Percentiles rank a stretch among this genome's conserved stretches.
phyloP scores from a whole-genome alignment of 83 land plant genomes.

The Picea abies region DNA sequence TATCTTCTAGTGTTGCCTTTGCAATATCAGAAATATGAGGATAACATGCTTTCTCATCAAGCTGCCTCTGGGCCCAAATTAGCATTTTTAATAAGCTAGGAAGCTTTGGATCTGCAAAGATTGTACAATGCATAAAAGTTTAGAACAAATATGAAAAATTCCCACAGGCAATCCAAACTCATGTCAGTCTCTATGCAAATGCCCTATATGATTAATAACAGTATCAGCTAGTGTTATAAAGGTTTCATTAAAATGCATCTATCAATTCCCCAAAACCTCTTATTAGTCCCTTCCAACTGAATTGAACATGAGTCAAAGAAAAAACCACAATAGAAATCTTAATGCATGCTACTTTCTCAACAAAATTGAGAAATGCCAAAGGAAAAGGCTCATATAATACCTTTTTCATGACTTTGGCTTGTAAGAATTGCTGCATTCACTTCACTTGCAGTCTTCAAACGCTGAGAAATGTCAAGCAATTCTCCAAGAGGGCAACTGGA shows the following conservation, averaged over 20 bases:
- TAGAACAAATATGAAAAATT: background rate
- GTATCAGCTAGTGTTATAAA: background rate
- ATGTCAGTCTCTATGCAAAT: background rate
- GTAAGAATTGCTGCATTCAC: conserved; percentile 99
- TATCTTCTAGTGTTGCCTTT: conserved; percentile 83
- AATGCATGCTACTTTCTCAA: background rate
- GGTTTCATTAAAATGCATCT: background rate
- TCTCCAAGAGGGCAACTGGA: conserved; percentile 86
- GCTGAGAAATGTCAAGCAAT: conserved; percentile 88
- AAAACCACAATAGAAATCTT: background rate
- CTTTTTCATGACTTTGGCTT: conserved; percentile 99
- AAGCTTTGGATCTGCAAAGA: conserved; percentile 84
- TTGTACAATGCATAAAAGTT: background rate
- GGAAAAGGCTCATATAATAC: conserved; percentile 26
- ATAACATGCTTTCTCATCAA: conserved; percentile 92
- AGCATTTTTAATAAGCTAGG: conserved; percentile 96
- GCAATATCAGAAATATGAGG: conserved; percentile 90
- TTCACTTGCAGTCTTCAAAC: conserved; percentile 97
- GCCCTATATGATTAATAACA: background rate
- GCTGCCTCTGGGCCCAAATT: conserved; percentile 94
- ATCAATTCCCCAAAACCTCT: background rate
- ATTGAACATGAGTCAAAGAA: background rate
- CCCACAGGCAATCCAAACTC: background rate
- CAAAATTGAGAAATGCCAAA: background rate
- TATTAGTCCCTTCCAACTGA: no score